A percentile compares a stretch with the other conserved stretches of the same genome.
Evolutionary conservation across 108 stramenopile species (phyloP).

Genomic region (Conticribra weissflogii): DNA sequence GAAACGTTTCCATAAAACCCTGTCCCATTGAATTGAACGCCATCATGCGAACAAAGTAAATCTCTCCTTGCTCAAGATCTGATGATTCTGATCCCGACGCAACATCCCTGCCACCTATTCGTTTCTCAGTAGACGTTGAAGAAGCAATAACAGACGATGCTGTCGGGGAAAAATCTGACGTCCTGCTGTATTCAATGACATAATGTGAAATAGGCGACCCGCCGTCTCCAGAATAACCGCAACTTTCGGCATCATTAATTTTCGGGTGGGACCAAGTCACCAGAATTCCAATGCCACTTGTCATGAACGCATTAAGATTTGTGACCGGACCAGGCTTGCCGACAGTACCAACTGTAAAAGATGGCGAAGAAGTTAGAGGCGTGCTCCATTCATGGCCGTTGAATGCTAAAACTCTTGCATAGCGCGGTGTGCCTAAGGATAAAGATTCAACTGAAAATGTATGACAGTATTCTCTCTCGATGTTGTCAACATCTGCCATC

Average conservation of each 20-base stretch:
- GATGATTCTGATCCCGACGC: slow-evolving; percentile 70
- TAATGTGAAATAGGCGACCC: slow-evolving; percentile 78
- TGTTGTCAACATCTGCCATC: slow-evolving; percentile 14
- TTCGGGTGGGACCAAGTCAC: slow-evolving; percentile 72
- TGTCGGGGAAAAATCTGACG: slow-evolving; percentile 69
- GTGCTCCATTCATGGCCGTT: slow-evolving; percentile 75
- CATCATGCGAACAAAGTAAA: slow-evolving; percentile 73
- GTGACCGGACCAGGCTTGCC: slow-evolving; percentile 43
- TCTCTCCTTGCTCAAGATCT: slow-evolving; percentile 56
- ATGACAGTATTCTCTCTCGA: slow-evolving; percentile 43
- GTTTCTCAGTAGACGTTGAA: slow-evolving; percentile 35
- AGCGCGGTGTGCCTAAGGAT: slow-evolving; percentile 52
- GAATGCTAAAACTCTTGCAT: slow-evolving; percentile 70
- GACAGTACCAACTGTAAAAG: slow-evolving; percentile 20
- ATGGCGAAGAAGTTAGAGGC: not conserved
- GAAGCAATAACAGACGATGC: slow-evolving; percentile 52
- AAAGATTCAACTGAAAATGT: slow-evolving; percentile 63
- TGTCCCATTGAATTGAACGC: slow-evolving; percentile 79
- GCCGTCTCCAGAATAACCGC: slow-evolving; percentile 80
- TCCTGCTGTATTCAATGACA: slow-evolving; percentile 82
- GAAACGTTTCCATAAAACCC: slow-evolving; percentile 52
- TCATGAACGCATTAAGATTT: slow-evolving; percentile 40
- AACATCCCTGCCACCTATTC: slow-evolving; percentile 79
- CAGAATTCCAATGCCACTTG: slow-evolving; percentile 70
- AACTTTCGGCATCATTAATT: slow-evolving; percentile 41